Base-by-base conservation (phyloP, 306 rosid genomes). In the Quercus robur region DNA sequence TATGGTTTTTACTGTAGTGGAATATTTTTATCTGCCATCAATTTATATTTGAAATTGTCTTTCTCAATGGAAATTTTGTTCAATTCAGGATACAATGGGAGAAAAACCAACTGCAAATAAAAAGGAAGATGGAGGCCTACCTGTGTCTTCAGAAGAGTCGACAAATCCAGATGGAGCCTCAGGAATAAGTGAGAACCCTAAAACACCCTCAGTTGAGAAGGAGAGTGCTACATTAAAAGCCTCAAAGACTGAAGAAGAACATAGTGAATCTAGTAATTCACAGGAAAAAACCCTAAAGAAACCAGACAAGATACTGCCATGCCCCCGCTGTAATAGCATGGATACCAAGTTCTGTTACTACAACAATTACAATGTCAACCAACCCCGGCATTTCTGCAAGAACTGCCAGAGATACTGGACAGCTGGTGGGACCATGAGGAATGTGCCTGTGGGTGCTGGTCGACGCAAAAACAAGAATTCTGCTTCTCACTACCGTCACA, bases 351-450 rank as follows among this genome's bases (percentile, higher is more conserved):
- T 94, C 71, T 94, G 98, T 74, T 94, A 94, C 85, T 92, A 76
- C 80, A 94, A 94, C 71, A 94, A 94, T 69, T 94, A 94, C 90
- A 94, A 92, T 15, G 90, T 94, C 75, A 90, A 84, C 64, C 98
- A 94, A 76, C 98, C 98, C 1, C 96, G 98, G 11, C 93, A 94
- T 75, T 94, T 94, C 83, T 94, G 98, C 81, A 94, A 94, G 86
- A 91, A 88, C 78, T 94, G 98, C 61, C 98, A 90, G 78, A 87
- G 98, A 80, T 94, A 94, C 75, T 94, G 98, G 98, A 94, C 98
- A 6, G 91, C 97, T 3, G 98, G 98, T 57, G 98, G 98, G 54
- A 86, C 88, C 76, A 94, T 90, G 90, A 86, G 98, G 80, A 90
- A 88, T 68, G 92, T 94, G 21, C 94, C 92, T 0, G 93, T 94